phyloP scores from a whole-genome alignment of 176 grass and related monocot genomes.

The Panicum miliaceum region DNA sequence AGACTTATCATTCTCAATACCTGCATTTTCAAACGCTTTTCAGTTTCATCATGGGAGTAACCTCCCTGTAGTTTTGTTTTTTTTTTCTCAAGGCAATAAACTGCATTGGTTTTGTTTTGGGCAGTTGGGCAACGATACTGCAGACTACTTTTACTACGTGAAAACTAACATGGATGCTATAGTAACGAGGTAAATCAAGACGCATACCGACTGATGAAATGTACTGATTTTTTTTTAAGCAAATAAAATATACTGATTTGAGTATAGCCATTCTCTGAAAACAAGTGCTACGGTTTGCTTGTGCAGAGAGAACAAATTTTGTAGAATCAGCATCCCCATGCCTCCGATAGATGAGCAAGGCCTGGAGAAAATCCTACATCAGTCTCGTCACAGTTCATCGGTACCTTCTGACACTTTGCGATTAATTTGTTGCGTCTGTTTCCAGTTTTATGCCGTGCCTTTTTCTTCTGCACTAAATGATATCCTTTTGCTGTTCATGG shows the following conservation, averaged over 20 bases:
- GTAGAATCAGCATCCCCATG: not conserved
- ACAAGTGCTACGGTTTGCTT: not conserved
- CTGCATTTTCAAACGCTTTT: not conserved
- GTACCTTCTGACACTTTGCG: not conserved
- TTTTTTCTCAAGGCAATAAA: not conserved
- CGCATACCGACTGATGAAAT: not conserved
- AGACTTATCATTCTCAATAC: not conserved
- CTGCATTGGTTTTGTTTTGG: not conserved
- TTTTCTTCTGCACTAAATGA: not conserved
- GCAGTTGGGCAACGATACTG: not conserved
- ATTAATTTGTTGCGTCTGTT: not conserved
- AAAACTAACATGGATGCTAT: constrained; percentile 39
- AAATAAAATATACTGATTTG: not conserved
- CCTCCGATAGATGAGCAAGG: constrained; percentile 22
- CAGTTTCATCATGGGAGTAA: not conserved
- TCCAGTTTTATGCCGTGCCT: not conserved
- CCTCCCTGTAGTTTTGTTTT: not conserved
- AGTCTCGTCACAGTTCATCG: not conserved
- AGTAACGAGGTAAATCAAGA: constrained; percentile 21
- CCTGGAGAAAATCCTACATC: not conserved
- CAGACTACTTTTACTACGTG: constrained; percentile 34
- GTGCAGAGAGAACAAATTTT: not conserved
- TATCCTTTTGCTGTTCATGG: not conserved
- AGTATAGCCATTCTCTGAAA: not conserved
- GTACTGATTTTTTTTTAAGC: not conserved